phyloP scores from a whole-genome alignment of 495 filamentous ascomycete genomes.

The Evernia prunastri region DNA sequence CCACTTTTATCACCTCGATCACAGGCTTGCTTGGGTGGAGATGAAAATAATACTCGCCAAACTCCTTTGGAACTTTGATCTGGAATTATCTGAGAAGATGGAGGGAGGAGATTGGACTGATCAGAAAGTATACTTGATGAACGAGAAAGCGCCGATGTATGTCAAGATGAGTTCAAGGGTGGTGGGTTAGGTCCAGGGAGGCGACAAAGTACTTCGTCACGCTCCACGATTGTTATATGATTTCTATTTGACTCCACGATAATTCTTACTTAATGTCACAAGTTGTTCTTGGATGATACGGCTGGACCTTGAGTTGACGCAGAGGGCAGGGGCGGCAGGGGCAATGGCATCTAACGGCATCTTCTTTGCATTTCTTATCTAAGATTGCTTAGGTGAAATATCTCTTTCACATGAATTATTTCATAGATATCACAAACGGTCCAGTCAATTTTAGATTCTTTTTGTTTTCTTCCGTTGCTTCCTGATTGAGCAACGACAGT shows the following conservation, averaged over 20 bases:
- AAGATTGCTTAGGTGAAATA: not conserved
- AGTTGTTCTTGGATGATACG: not conserved
- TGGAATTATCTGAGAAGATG: conserved; percentile 31
- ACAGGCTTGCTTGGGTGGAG: conserved; percentile 40
- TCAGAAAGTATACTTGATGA: conserved; percentile 33
- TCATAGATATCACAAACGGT: no score
- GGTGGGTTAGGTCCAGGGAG: not conserved
- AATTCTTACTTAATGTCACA: not conserved
- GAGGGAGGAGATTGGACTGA: conserved; percentile 31
- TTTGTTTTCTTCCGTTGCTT: not conserved
- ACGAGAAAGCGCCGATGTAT: conserved; percentile 33
- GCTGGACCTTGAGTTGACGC: not conserved
- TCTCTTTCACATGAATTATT: no score
- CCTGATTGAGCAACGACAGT: not conserved
- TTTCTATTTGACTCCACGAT: no score
- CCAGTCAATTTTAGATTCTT: not conserved
- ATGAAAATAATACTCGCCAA: conserved; percentile 41
- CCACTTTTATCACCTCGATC: no score
- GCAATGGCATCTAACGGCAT: no score
- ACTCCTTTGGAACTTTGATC: conserved; percentile 42
- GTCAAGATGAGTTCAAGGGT: conserved; percentile 24
- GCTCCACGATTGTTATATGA: not conserved
- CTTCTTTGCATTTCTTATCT: no score
- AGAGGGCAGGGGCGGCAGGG: not conserved
- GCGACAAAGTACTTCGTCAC: not conserved